Evolutionary conservation across 352 stramenopile species (phyloP).

Genomic region (Aphanomyces cochlioides): DNA sequence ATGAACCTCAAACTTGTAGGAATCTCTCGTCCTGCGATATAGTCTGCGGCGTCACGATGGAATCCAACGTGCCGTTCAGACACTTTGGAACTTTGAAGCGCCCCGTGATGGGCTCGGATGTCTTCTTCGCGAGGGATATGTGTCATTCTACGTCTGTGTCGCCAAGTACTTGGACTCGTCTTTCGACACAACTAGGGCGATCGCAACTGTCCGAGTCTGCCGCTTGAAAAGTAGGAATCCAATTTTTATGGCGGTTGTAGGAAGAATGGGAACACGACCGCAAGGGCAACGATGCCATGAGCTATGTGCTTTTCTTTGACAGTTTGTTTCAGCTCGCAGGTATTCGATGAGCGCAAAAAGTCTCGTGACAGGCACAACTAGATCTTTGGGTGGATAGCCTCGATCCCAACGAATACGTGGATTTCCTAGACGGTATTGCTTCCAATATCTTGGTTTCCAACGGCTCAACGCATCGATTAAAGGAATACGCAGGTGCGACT

Average conservation of each 20-base stretch:
- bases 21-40: constrained; percentile 23
- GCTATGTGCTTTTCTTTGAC: constrained; percentile 27
- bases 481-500: not conserved
- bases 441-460: constrained; percentile 4
- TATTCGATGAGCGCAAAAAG: not conserved
- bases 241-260: not conserved
- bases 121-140: constrained; percentile 12
- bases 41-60: constrained; percentile 5
- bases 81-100: constrained; percentile 17
- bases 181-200: not conserved
- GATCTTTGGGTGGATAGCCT: constrained; percentile 31
- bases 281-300: constrained; percentile 18
- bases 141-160: constrained; percentile 25
- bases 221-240: not conserved
- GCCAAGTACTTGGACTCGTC: constrained; percentile 26
- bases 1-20: not conserved
- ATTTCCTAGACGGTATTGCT: constrained; percentile 17
- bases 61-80: constrained; percentile 7
- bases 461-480: not conserved
- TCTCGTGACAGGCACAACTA: not conserved
- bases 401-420: constrained; percentile 16
- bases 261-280: constrained; percentile 26
- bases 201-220: constrained; percentile 8
- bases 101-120: constrained; percentile 20
- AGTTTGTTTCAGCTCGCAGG: constrained; percentile 28